Percentiles rank a stretch among this genome's conserved stretches.
Conservation (phyloP, 306 rosid species). For the Vigna nakashimae region DNA sequence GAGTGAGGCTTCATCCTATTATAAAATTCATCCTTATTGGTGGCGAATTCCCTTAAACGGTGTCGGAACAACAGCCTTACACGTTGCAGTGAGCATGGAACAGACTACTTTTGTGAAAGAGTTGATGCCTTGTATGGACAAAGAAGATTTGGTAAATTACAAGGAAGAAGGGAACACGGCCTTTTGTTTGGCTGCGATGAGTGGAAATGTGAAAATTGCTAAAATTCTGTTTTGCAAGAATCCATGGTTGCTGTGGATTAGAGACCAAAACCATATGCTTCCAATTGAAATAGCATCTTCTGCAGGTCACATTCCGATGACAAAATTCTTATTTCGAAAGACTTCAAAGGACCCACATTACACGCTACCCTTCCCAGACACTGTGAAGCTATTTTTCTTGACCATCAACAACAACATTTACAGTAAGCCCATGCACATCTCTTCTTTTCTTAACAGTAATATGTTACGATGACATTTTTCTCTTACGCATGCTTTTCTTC, state of each 20-base stretch:
- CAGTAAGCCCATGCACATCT: neutral
- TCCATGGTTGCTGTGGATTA: neutral
- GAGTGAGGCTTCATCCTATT: neutral
- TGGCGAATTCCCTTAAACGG: neutral
- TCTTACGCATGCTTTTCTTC: neutral
- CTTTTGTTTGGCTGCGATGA: constrained; percentile 31
- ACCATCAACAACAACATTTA: constrained; percentile 14
- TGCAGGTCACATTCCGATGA: constrained; percentile 20
- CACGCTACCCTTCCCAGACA: neutral
- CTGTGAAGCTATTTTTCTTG: constrained; percentile 20
- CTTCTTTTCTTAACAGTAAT: too few species aligned
- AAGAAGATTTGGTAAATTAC: neutral
- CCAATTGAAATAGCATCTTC: constrained; percentile 41
- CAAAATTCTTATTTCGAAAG: neutral
- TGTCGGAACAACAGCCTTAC: neutral
- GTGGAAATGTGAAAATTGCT: constrained; percentile 29
- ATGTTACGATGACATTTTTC: neutral
- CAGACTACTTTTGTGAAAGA: neutral
- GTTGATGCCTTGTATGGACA: neutral
- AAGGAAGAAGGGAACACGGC: constrained; percentile 22
- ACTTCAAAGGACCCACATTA: neutral
- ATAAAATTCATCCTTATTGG: neutral
- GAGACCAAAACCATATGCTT: neutral
- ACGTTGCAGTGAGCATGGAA: constrained; percentile 34
- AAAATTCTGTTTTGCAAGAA: neutral